Conservation (phyloP, 169 alveolate genomes). For the Condylostoma magnum region DNA sequence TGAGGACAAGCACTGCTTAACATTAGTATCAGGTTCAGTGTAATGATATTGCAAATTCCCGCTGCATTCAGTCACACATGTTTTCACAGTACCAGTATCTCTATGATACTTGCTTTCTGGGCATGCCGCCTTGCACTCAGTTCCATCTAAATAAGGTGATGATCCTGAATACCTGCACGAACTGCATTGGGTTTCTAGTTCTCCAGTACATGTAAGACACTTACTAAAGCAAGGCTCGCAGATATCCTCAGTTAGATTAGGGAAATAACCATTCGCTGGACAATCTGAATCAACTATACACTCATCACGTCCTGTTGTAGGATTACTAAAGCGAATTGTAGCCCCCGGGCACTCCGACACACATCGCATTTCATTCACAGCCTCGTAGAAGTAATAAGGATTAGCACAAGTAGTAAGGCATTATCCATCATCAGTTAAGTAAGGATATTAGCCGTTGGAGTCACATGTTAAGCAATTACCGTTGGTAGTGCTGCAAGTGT, state of each 20-base stretch:
- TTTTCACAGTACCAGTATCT: too few relatives aligned
- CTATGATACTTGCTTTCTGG: neutral
- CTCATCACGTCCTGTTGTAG: too few relatives aligned
- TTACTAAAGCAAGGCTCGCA: neutral
- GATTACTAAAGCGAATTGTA: neutral
- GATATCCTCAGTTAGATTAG: neutral
- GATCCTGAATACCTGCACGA: neutral
- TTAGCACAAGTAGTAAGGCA: neutral
- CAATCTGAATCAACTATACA: neutral
- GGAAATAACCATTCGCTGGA: neutral
- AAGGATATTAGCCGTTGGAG: neutral
- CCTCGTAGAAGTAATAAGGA: neutral
- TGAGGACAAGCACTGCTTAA: neutral
- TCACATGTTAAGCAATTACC: conserved; percentile 5
- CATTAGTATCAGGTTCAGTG: neutral
- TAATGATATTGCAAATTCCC: too few relatives aligned
- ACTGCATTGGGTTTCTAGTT: neutral
- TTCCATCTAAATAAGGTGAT: neutral
- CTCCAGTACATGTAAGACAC: neutral
- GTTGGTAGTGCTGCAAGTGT: neutral
- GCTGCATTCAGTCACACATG: too few relatives aligned
- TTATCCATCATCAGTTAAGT: neutral
- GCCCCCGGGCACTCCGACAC: neutral
- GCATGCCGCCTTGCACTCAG: neutral
- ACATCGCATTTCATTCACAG: conserved; percentile 2